Evolutionary conservation across 2,329 filamentous ascomycete genomes (phyloP), one percentile per base, ranked within the genome.

Genomic region (Arthrinium phaeospermum): DNA sequence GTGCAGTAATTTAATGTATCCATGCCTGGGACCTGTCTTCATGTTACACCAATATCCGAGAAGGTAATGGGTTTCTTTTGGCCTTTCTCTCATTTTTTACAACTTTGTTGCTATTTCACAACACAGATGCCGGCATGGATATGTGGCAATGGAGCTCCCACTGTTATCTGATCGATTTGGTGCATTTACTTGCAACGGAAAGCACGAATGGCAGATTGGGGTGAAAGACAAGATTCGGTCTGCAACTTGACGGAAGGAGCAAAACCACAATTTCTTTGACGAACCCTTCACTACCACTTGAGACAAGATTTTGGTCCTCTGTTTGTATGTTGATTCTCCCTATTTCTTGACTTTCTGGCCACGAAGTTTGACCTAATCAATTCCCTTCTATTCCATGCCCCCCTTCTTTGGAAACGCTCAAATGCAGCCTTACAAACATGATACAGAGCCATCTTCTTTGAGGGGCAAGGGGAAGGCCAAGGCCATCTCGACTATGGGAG

Each of bases 371-470:
- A 64, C 30, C 34, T 64, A 41, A n/a, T 12, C 12, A 64, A n/a
- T 3, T 22, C 34, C 34, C 10, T 41, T 41, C 34, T 34, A 14
- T 19, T 41, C 30, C 22, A n/a, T 19, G 19, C 57, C 41, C 22
- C 22, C 12, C n/a, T 34, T 22, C 34, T 19, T 10, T 12, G 2
- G n/a, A 22, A 64, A 64, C 67, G 67, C 45, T 46, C 45, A 46
- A 68, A 82, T 83, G 81, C 78, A 79, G 75, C 72, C 79, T 76
- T 79, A 78, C 70, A 72, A 75, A 68, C 70, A 78, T 78, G 74
- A 75, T 75, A 75, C 57, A 61, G 71, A 71, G 51, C 74, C 79
- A 75, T 74, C 72, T 41, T 71, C 64, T 37, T 44, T 53, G 57
- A 64, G 30, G 57, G 57, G 8, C 10, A 76, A 77, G 73, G 77